Conservation (phyloP, 2,329 filamentous ascomycete species). For the Epichloe sibirici region DNA sequence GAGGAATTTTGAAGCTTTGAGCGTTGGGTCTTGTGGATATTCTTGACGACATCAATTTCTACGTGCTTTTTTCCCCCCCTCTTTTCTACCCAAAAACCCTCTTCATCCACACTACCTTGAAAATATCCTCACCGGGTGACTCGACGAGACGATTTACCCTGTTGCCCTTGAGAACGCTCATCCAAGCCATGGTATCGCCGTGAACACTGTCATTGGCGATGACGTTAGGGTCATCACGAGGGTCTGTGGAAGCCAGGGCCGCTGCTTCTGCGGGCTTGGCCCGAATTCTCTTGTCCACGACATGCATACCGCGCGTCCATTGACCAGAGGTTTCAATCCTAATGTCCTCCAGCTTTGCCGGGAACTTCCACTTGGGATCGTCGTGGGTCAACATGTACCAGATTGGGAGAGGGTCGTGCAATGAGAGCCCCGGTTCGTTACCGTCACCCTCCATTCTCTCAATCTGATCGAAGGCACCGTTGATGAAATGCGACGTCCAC, state of each 20-base stretch:
- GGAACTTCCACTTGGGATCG: constrained; percentile 44
- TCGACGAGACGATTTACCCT: constrained; percentile 61
- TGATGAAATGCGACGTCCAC: constrained; percentile 63
- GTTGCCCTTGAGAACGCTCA: constrained; percentile 64
- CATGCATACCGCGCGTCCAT: constrained; percentile 88
- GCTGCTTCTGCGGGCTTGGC: constrained; percentile 36
- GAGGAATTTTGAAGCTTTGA: too few species aligned
- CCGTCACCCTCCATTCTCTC: constrained; percentile 46
- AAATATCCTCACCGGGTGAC: constrained; percentile 55
- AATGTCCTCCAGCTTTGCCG: constrained; percentile 61
- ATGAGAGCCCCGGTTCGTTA: constrained; percentile 46
- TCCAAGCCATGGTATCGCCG: constrained; percentile 66
- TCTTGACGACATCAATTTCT: not conserved
- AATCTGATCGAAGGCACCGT: constrained; percentile 58
- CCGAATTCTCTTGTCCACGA: constrained; percentile 60
- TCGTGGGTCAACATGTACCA: constrained; percentile 62
- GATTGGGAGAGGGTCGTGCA: constrained; percentile 69
- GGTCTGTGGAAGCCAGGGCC: constrained; percentile 27
- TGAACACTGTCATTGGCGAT: constrained; percentile 38
- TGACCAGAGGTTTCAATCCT: constrained; percentile 82
- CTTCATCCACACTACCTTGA: constrained; percentile 54
- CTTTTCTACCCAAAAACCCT: constrained; percentile 43
- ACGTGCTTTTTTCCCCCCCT: not conserved
- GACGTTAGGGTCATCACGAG: constrained; percentile 27
- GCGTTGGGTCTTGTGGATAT: too few species aligned